Evolutionary conservation across 352 stramenopile genomes (phyloP).

Genomic region (Pythium dissotocum): DNA sequence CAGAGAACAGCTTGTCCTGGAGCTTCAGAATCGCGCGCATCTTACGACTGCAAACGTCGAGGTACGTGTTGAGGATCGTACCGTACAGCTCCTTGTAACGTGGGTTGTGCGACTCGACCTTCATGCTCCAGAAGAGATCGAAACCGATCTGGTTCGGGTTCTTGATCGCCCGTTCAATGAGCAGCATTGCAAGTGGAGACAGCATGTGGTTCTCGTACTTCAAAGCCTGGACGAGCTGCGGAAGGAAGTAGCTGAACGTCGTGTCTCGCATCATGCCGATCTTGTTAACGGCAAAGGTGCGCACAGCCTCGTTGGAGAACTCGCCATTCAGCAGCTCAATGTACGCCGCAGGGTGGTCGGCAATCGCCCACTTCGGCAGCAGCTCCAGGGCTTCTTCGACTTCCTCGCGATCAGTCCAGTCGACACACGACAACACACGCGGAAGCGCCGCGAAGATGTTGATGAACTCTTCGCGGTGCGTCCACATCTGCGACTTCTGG

Average conservation of each 20-base stretch:
- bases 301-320: constrained; percentile 74
- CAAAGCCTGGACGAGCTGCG: constrained; percentile 87
- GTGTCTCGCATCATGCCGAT: constrained; percentile 85
- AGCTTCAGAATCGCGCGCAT: constrained; percentile 92
- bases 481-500: constrained; percentile 84
- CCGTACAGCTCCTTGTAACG: constrained; percentile 82
- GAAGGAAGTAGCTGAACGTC: constrained; percentile 87
- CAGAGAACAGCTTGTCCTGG: constrained; percentile 84
- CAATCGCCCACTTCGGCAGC: constrained; percentile 64
- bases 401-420: constrained; percentile 78
- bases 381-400: constrained; percentile 68
- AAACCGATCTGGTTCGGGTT: constrained; percentile 89
- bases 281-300: constrained; percentile 74
- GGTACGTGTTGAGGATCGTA: constrained; percentile 78
- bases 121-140: constrained; percentile 90
- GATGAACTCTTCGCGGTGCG: constrained; percentile 77
- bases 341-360: constrained; percentile 79
- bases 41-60: constrained; percentile 88
- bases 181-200: constrained; percentile 66
- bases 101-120: constrained; percentile 84
- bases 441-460: constrained; percentile 71
- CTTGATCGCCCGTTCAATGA: constrained; percentile 89
- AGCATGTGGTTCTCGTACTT: constrained; percentile 90
- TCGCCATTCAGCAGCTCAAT: constrained; percentile 82
- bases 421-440: constrained; percentile 77